Evolutionary conservation across 495 filamentous ascomycete genomes (phyloP), one percentile per base, ranked within the genome.

Genomic region (Lindgomyces ingoldianus): DNA sequence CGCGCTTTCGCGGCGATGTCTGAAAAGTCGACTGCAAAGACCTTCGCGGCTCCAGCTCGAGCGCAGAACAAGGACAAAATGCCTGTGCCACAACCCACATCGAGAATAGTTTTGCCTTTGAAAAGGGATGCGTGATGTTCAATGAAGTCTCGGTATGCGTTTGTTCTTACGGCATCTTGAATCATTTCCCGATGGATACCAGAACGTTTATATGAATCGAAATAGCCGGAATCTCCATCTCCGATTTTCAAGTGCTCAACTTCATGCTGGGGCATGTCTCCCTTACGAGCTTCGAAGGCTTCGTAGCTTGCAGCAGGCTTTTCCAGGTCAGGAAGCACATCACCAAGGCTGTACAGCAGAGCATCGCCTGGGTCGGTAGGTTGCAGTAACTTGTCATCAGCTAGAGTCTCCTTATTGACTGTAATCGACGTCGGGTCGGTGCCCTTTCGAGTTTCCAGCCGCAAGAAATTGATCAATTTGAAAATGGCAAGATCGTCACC

Each of bases 21-120:
- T 6, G 92, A 96, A 77, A 95, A 95, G 76, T 97, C 92, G 18
- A 97, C 93, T 22, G 91, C 89, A 70, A 94, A 90, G 47, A 97
- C 93, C 74, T 88, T 89, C 75, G 89, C 89, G 12, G 93, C 92
- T 66, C 93, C 93, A 46, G 93, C 92, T 74, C 85, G 86, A 46
- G 89, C 93, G 57, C 92, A 94, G 76, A 97, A 96, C 88, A 97
- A 91, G 67, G 90, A 95, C 60, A 97, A 82, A 68, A 97, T 96
- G 25, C 89, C 90, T 11, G 93, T 96, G 55, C 93, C 93, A 72
- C 92, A 96, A 52, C 93, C 93, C 45, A 97, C 91, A 74, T 97
- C 93, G 42, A 97, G 84, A 29, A 97, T 91, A 50, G 91, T 83
- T 80, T 95, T 95, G 74, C 88, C 89, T 75, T 89, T 87, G 78